phyloP scores from a whole-genome alignment of 2,329 filamentous ascomycete species.

The Mycocentrospora acerina region DNA sequence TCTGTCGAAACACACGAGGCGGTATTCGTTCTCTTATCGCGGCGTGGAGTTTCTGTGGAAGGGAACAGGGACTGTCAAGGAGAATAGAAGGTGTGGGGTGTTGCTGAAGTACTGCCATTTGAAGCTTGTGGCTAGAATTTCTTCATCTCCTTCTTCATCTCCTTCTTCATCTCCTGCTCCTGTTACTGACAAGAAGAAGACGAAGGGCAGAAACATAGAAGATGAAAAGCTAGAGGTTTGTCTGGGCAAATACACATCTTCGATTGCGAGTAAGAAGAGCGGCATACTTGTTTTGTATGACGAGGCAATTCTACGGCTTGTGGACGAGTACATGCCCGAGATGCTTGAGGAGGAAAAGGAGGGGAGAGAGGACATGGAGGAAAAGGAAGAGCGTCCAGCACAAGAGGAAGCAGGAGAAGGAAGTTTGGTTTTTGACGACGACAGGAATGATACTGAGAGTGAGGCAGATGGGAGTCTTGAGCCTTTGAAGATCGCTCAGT shows the following conservation, averaged over 20 bases:
- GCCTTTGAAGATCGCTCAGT: not conserved
- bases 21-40: slow-evolving; percentile 29
- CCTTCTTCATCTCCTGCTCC: no score
- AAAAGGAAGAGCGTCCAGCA: slow-evolving; percentile 5
- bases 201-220: no score
- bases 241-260: slow-evolving; percentile 31
- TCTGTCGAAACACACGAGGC: slow-evolving; percentile 27
- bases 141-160: no score
- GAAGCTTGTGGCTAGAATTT: slow-evolving; percentile 32
- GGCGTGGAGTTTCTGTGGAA: slow-evolving; percentile 40
- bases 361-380: not conserved
- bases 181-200: not conserved
- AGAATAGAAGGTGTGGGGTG: slow-evolving; percentile 21
- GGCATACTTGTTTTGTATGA: slow-evolving; percentile 34
- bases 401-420: no score
- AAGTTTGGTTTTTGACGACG: no score
- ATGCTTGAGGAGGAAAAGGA: not conserved
- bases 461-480: no score
- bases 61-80: slow-evolving; percentile 31
- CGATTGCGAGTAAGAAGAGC: slow-evolving; percentile 26
- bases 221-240: slow-evolving; percentile 17
- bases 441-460: no score
- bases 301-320: slow-evolving; percentile 16
- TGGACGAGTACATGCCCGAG: slow-evolving; percentile 9
- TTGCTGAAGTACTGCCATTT: slow-evolving; percentile 31